A percentile compares a stretch with the other conserved stretches of the same genome.
These are phyloP conservation scores for Emydomyces testavorans DNA, from an alignment of 2,329 filamentous ascomycete species.

Conservation along the genomic window DNA sequence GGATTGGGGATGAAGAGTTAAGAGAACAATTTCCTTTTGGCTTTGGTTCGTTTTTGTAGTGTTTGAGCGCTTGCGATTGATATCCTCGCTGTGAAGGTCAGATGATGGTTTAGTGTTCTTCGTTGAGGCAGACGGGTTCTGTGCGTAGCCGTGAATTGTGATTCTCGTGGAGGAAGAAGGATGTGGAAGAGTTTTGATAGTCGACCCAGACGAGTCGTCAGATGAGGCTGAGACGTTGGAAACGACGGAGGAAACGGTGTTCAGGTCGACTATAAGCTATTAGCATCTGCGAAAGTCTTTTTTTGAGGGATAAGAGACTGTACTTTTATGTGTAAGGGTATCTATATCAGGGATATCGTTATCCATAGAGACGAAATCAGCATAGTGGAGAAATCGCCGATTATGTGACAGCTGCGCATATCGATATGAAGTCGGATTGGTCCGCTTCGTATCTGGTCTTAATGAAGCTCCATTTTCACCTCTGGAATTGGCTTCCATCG, in stretches of 20 bases:
- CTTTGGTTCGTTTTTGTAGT: conserved; percentile 22
- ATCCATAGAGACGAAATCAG: conserved; percentile 61
- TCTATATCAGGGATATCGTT: conserved; percentile 59
- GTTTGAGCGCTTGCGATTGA: conserved; percentile 23
- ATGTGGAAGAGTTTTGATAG: conserved; percentile 35
- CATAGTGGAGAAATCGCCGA: conserved; percentile 77
- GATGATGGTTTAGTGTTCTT: neutral
- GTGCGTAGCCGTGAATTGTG: conserved; percentile 67
- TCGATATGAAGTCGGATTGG: conserved; percentile 51
- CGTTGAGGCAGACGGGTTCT: conserved; percentile 21
- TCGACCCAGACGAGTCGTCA: conserved; percentile 38
- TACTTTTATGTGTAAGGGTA: conserved; percentile 59
- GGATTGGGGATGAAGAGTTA: conserved; percentile 71
- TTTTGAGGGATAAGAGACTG: conserved; percentile 18
- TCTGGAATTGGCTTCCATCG: conserved; percentile 40
- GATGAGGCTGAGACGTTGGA: conserved; percentile 72
- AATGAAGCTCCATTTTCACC: conserved; percentile 37
- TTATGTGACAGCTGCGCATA: conserved; percentile 87
- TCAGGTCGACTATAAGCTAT: conserved; percentile 55
- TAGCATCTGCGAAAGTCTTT: conserved; percentile 7
- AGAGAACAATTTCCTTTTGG: conserved; percentile 57
- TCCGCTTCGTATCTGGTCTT: conserved; percentile 32
- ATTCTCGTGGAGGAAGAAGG: conserved; percentile 59
- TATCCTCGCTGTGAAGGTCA: neutral
- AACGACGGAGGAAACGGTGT: conserved; percentile 79